Base-by-base conservation (phyloP, 306 rosid genomes). In the Quercus rubra region DNA sequence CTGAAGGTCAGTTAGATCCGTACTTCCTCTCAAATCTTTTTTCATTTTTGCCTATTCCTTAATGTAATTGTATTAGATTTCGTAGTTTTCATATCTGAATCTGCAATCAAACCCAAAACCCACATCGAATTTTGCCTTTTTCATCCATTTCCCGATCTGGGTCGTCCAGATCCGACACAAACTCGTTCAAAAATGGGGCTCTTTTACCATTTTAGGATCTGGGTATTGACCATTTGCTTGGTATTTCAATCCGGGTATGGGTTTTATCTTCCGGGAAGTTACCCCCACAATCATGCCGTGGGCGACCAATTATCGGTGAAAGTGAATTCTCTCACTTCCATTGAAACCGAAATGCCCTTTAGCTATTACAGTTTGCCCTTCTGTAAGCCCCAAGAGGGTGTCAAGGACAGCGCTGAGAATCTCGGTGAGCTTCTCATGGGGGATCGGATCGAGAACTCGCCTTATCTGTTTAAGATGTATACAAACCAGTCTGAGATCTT, bases 371-470 rank as follows among this genome's bases (percentile, higher is more conserved):
- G 96, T 83, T 83, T 94, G 77, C 97, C 98, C 18, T 92, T 92
- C 76, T 94, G 98, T 80, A 21, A 78, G 56, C 98, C 98, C 69
- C 55, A 46, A 51, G 96, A 78, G 63, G 98, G 97, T 68, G 91
- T 94, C 72, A 94, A 92, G 85, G 97, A 94, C 64, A 92, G 91
- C 78, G 97, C 97, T 57, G 98, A 94, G 91, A 94, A 94, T 86
- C 98, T 94, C 25, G 98, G 98, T n/a, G 98, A 94, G 90, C 91
- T 94, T 71, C 96, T 94, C 31, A 89, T 94, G 98, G 97, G 98
- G 55, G 98, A 94, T 82, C 97, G 96, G 87, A 94, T 94, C 83
- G 98, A 94, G 87, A 94, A 86, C 77, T 94, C 98, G 2, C 98
- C 98, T 0, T 94, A 94, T 77, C 81, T 38, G 86, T 94, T 94